A percentile compares a stretch with the other conserved stretches of the same genome.
Conservation (phyloP, 106 monocot genomes). For the Cymbidium sinense region DNA sequence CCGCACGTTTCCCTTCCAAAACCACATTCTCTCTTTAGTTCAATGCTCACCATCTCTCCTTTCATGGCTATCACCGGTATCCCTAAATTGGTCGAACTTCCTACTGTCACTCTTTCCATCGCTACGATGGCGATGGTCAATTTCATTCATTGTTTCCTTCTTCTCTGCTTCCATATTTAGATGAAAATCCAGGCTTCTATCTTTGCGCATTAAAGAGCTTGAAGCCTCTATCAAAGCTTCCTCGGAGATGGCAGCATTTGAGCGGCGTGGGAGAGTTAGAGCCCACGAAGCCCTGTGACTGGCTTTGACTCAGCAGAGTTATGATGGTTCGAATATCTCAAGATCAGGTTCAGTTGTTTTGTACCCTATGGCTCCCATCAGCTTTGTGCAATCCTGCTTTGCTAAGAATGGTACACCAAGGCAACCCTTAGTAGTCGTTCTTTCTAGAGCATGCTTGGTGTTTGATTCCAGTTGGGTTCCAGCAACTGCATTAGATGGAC, state of each 20-base stretch:
- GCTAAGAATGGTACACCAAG: no score
- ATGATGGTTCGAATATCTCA: slow-evolving; percentile 9
- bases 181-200: slow-evolving; percentile 21
- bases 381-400: slow-evolving; percentile 71
- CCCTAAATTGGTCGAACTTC: not conserved
- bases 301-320: slow-evolving; percentile 26
- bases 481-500: slow-evolving; percentile 66
- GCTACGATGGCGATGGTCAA: slow-evolving; percentile 4
- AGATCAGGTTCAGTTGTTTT: not conserved
- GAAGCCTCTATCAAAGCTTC: slow-evolving; percentile 58
- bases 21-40: no score
- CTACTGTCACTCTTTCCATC: slow-evolving; percentile 5
- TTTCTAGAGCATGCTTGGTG: slow-evolving; percentile 77
- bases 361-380: slow-evolving; percentile 83
- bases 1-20: no score
- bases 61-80: not conserved
- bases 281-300: slow-evolving; percentile 80
- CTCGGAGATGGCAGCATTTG: slow-evolving; percentile 45
- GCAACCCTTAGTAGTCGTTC: slow-evolving; percentile 64
- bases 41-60: no score
- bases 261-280: slow-evolving; percentile 70
- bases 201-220: slow-evolving; percentile 42
- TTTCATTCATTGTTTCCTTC: slow-evolving; percentile 17
- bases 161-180: slow-evolving; percentile 31
- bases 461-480: slow-evolving; percentile 58